These are phyloP conservation scores for Calvatia gigantea DNA, from an alignment of 768 basidiomycete genomes.

Conservation along the genomic window DNA sequence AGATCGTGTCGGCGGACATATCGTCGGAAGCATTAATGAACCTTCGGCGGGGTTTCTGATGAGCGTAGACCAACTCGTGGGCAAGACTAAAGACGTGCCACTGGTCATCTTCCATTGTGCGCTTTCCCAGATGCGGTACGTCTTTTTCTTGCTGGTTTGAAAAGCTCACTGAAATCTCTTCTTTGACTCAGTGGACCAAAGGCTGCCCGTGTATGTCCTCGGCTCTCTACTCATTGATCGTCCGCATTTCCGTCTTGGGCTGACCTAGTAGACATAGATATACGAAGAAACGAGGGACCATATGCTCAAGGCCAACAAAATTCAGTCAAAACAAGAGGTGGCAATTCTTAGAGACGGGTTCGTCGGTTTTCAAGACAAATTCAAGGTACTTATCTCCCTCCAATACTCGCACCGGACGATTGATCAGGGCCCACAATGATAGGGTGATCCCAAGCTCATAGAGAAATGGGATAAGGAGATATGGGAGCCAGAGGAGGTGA, in stretches of 20 bases:
- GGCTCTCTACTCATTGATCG: neutral
- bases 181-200: conserved; percentile 74
- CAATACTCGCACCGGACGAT: too few relatives aligned
- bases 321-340: conserved; percentile 43
- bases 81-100: conserved; percentile 56
- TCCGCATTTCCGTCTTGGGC: conserved; percentile 3
- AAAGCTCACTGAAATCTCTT: too few relatives aligned
- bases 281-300: conserved; percentile 62
- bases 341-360: conserved; percentile 73
- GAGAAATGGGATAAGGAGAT: conserved; percentile 74
- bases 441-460: conserved; percentile 67
- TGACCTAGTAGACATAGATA: conserved; percentile 37
- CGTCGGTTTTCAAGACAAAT: conserved; percentile 62
- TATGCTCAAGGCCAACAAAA: conserved; percentile 38
- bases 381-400: conserved; percentile 42
- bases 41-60: conserved; percentile 61
- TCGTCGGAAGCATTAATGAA: conserved; percentile 56
- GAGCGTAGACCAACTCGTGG: conserved; percentile 56
- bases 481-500: conserved; percentile 41
- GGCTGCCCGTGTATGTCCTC: conserved; percentile 59
- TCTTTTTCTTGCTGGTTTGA: too few relatives aligned
- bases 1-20: conserved; percentile 78
- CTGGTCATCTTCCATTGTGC: conserved; percentile 76
- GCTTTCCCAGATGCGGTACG: conserved; percentile 73
- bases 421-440: neutral